phyloP scores from a whole-genome alignment of 2,329 filamentous ascomycete species.

The Fusarium sp. region DNA sequence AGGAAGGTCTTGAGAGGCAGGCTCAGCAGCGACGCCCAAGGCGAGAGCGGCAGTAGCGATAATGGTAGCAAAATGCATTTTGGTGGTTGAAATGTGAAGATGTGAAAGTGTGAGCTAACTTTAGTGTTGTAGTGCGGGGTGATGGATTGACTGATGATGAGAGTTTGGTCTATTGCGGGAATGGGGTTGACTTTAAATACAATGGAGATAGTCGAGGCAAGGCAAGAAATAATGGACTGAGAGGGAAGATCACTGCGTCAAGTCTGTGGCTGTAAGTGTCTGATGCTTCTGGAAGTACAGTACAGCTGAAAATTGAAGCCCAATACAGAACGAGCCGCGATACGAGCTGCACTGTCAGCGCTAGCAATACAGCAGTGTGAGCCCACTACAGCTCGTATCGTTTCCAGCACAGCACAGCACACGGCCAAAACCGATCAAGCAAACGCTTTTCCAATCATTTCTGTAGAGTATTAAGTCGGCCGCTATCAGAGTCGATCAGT shows the following conservation, averaged over 20 bases:
- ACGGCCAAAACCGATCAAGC: neutral
- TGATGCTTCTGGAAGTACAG: neutral
- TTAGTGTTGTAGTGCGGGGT: neutral
- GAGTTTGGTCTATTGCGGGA: neutral
- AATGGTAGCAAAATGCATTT: slow-evolving; percentile 7
- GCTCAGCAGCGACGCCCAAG: slow-evolving; percentile 3
- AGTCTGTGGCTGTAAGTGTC: neutral
- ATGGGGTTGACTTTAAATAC: neutral
- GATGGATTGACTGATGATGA: neutral
- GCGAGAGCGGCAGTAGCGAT: neutral
- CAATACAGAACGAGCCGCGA: neutral
- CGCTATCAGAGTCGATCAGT: neutral
- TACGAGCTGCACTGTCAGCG: slow-evolving; percentile 5
- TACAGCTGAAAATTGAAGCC: neutral
- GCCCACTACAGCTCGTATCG: neutral
- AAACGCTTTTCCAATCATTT: neutral
- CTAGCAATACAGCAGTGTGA: neutral
- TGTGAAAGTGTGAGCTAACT: too few species aligned
- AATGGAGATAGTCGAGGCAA: neutral
- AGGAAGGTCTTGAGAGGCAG: neutral
- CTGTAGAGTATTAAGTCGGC: neutral
- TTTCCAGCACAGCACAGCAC: neutral
- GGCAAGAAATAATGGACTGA: neutral
- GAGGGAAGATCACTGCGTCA: neutral
- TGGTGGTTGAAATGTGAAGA: neutral